Conservation (phyloP, 306 rosid species). For the Abrus pulchellus region DNA sequence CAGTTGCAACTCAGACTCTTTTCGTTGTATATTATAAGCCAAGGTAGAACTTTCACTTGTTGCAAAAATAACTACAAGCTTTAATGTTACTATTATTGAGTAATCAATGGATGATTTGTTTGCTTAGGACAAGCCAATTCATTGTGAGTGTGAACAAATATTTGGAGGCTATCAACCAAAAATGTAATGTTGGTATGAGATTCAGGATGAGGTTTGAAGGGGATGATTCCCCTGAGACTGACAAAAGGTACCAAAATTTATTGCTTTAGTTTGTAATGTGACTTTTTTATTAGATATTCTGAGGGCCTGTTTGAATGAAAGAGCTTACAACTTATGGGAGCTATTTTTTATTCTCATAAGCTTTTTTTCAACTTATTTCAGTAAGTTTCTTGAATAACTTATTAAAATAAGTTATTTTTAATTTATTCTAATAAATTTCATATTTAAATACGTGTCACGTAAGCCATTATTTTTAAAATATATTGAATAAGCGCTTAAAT, state of each 20-base stretch:
- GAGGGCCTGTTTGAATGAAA: too few species aligned
- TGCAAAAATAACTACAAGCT: background rate
- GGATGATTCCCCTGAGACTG: constrained; percentile 87
- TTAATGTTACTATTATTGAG: background rate
- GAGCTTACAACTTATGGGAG: too few species aligned
- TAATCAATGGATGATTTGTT: constrained; percentile 18
- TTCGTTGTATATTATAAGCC: constrained; percentile 91
- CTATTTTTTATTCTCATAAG: too few species aligned
- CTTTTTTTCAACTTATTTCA: too few species aligned
- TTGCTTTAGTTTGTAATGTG: constrained; percentile 9
- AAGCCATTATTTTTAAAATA: too few species aligned
- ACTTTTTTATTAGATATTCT: constrained; percentile 42
- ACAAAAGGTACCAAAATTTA: constrained; percentile 76
- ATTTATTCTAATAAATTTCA: too few species aligned
- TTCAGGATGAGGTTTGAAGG: constrained; percentile 89
- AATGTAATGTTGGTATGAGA: constrained; percentile 77
- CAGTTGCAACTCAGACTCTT: constrained; percentile 79
- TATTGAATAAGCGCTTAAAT: too few species aligned
- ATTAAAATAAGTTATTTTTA: too few species aligned
- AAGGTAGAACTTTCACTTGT: constrained; percentile 57
- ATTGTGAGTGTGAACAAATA: constrained; percentile 77
- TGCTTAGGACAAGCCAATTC: constrained; percentile 82
- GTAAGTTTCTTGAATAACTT: too few species aligned
- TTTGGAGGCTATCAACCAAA: constrained; percentile 66
- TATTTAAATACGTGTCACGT: too few species aligned